Evolutionary conservation across 179 eudicot species (phyloP), one percentile per base, ranked within the genome.

Genomic region (Monotropa hypopitys): DNA sequence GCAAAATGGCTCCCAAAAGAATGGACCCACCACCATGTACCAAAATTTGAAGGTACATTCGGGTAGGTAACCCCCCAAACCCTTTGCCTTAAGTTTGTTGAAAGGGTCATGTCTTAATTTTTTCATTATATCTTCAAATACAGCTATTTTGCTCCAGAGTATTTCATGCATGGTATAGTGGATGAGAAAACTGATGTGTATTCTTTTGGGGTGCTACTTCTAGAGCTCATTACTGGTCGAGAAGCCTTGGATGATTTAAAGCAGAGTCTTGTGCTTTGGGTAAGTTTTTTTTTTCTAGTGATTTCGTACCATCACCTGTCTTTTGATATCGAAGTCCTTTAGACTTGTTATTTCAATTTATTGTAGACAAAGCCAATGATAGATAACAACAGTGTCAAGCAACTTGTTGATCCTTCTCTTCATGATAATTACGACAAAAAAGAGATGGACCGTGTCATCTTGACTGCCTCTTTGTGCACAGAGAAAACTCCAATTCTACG

Each of bases 1-100:
- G 93, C 97, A 26, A 94, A 94, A 82, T 94, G 97, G 98, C 85
- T 94, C 20, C 98, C 97, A 0, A 92, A 90, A 72, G 86, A 89
- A 70, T 94, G 98, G 97, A 92, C 92, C 72, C 96, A 94, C 79
- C 97, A 89, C 32, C 85, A 89, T 4, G 88, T 94, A 21, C 75
- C 97, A 54, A 89, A 89, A 79, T 90, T 88, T 54, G 98, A 94
- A 84, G 98, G 98, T 82, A 94, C 98, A 5, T 92, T 94, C 69
- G 98, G 98, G 98, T 94, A 72, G 62, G 87, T 77, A 20, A 46
- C 35, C 2, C 35, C 15, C 42, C 30, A 53, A 56, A 30, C 67
- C 20, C 49, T 59, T 26, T 40, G 23, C 18, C 4, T 76, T 43
- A 3, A 42, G 16, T 0, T 11, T 73, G 46, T 21, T 10, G 43